Conservation (phyloP, 192 early-diverging fungal genomes). For the Backusella liffmaniae region DNA sequence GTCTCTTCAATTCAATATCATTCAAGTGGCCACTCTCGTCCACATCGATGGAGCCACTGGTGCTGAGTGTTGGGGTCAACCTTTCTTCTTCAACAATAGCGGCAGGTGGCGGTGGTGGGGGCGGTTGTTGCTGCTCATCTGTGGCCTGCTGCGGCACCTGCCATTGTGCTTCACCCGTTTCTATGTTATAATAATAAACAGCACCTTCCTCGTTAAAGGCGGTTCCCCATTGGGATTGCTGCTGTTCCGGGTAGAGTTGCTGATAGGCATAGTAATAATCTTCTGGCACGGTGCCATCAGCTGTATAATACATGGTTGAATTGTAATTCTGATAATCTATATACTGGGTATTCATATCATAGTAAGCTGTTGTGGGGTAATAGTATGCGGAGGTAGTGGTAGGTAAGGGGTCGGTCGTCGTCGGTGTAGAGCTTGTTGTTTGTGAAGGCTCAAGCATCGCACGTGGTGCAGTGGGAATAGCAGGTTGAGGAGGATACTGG, state of each 20-base stretch:
- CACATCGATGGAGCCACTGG: conserved; percentile 14
- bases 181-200: conserved; percentile 52
- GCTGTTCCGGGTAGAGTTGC: not conserved
- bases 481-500: conserved; percentile 10
- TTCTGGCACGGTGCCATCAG: not conserved
- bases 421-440: not conserved
- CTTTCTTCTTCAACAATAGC: not conserved
- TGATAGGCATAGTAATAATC: conserved; percentile 14
- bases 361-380: not conserved
- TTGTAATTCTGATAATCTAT: conserved; percentile 4
- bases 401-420: not conserved
- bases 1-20: conserved; percentile 29
- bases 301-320: not conserved
- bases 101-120: too few relatives aligned
- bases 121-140: conserved; percentile 6
- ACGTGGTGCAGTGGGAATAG: conserved; percentile 29
- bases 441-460: conserved; percentile 20
- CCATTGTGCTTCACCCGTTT: conserved; percentile 55
- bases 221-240: conserved; percentile 44
- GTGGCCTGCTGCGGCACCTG: conserved; percentile 27
- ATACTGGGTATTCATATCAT: conserved; percentile 12
- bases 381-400: not conserved
- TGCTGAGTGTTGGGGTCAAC: conserved; percentile 9
- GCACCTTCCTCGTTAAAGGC: conserved; percentile 43
- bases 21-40: not conserved